Percentiles rank a stretch among this genome's conserved stretches.
Conservation (phyloP, 176 grass and related monocot species). For the Coix lacrymajobi region DNA sequence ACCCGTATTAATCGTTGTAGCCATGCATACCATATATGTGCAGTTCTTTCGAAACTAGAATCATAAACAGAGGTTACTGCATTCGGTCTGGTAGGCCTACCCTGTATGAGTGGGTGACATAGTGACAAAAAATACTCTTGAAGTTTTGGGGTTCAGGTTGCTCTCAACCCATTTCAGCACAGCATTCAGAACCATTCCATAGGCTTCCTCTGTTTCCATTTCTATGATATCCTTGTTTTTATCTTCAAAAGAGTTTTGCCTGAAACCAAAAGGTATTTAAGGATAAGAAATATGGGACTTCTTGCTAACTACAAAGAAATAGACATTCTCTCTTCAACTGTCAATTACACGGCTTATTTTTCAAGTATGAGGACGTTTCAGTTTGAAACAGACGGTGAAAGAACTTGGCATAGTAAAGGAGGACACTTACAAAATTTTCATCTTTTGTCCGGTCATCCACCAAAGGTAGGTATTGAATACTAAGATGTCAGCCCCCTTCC, state of each 20-base stretch:
- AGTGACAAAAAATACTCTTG: slow-evolving; percentile 71
- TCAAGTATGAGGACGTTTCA: not conserved
- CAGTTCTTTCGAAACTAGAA: not conserved
- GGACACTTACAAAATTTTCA: slow-evolving; percentile 76
- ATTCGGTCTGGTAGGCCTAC: slow-evolving; percentile 13
- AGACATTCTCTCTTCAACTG: not conserved
- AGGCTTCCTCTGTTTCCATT: slow-evolving; percentile 82
- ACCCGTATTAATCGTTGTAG: not conserved
- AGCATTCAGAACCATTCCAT: slow-evolving; percentile 66
- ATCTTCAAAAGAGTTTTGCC: slow-evolving; percentile 59
- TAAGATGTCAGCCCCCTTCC: slow-evolving; percentile 80
- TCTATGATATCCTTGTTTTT: slow-evolving; percentile 61
- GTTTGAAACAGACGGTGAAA: not conserved
- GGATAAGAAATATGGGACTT: not conserved
- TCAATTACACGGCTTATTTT: not conserved
- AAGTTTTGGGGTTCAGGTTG: slow-evolving; percentile 62
- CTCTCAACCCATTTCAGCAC: slow-evolving; percentile 79
- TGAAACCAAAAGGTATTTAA: slow-evolving; percentile 15
- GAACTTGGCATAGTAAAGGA: not conserved
- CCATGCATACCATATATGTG: not conserved
- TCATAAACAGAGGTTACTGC: not conserved
- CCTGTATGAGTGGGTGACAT: slow-evolving; percentile 90
- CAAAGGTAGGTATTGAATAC: slow-evolving; percentile 97
- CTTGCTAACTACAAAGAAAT: not conserved
- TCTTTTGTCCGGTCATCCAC: slow-evolving; percentile 83